phyloP scores from a whole-genome alignment of 441 rosid species.

The Raphanus hybrid region DNA sequence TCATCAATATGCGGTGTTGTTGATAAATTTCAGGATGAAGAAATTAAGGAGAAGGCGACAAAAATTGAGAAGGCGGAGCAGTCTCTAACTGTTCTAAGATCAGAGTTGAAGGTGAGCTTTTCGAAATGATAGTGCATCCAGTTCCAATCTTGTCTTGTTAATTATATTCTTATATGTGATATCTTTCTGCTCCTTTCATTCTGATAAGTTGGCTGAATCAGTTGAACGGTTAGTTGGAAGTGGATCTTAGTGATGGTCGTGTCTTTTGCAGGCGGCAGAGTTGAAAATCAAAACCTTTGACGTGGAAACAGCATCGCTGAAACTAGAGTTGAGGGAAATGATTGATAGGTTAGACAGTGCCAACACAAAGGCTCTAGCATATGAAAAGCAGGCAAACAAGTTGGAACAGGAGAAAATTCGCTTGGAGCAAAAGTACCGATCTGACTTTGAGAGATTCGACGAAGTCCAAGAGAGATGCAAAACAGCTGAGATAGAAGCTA shows the following conservation, averaged over 20 bases:
- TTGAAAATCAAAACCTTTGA: constrained; percentile 81
- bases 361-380: constrained; percentile 71
- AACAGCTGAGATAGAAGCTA: constrained; percentile 84
- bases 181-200: constrained; percentile 12
- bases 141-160: constrained; percentile 9
- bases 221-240: constrained; percentile 13
- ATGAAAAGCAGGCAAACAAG: constrained; percentile 79
- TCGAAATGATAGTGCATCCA: constrained; percentile 3
- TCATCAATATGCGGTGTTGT: constrained; percentile 12
- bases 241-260: constrained; percentile 27
- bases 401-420: constrained; percentile 90
- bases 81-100: constrained; percentile 71
- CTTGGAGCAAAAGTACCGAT: constrained; percentile 78
- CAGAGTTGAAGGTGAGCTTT: constrained; percentile 80
- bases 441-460: constrained; percentile 87
- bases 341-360: constrained; percentile 72
- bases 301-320: constrained; percentile 68
- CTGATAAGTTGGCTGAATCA: not conserved
- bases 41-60: constrained; percentile 67
- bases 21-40: constrained; percentile 73
- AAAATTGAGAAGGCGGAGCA: constrained; percentile 86
- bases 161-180: not conserved
- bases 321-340: constrained; percentile 63
- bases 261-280: constrained; percentile 82
- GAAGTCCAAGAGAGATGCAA: constrained; percentile 85